A percentile compares a stretch with the other conserved stretches of the same genome.
phyloP scores from a whole-genome alignment of 129 eudicot genomes.

The Flaveria bidentis region DNA sequence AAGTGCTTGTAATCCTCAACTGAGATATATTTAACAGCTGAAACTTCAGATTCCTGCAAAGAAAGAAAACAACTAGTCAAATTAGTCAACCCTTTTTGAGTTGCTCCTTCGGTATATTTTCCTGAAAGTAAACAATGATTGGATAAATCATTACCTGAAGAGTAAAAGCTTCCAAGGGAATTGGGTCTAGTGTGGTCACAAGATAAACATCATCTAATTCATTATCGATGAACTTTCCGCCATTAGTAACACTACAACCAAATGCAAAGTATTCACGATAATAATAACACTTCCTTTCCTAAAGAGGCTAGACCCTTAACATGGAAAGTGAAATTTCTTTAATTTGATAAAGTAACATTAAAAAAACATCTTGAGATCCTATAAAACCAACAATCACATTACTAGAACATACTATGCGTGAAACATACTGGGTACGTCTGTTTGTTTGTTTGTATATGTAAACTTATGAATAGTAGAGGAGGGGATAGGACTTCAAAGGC shows the following conservation, averaged over 20 bases:
- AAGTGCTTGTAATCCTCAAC: constrained; percentile 68
- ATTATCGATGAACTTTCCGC: constrained; percentile 78
- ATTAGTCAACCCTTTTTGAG: constrained; percentile 2
- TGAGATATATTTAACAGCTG: constrained; percentile 84
- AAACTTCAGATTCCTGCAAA: constrained; percentile 87
- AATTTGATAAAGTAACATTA: neutral
- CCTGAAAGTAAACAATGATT: neutral
- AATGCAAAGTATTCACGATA: constrained; percentile 22
- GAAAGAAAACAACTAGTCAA: constrained; percentile 14
- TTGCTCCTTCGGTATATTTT: neutral
- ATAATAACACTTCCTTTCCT: neutral
- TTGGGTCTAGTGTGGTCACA: constrained; percentile 81
- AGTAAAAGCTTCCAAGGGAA: constrained; percentile 93
- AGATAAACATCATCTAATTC: constrained; percentile 91
- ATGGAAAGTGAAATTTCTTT: neutral
- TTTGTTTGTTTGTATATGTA: neutral
- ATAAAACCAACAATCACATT: neutral
- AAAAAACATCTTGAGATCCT: neutral
- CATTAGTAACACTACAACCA: constrained; percentile 73
- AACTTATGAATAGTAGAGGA: too few species aligned
- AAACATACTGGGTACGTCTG: too few species aligned
- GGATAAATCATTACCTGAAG: constrained; percentile 62
- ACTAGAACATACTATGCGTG: too few species aligned
- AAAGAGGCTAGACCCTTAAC: neutral
- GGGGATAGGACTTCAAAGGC: too few species aligned